Base-by-base conservation (phyloP, 352 stramenopile species). In the Pythium scleroteichum region DNA sequence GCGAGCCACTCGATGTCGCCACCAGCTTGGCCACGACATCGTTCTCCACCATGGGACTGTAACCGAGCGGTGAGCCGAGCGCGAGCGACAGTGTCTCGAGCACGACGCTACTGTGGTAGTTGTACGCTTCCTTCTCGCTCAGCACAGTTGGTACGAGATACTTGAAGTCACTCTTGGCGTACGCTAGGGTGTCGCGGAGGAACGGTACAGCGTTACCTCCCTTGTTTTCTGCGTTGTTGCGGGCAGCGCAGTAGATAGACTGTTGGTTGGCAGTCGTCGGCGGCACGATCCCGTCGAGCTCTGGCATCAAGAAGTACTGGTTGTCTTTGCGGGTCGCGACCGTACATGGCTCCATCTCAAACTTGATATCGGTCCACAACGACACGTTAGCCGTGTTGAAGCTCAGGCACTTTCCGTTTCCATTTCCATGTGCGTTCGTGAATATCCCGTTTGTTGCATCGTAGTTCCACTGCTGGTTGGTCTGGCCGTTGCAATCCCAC, bases 41-140 rank as follows among this genome's bases (percentile, higher is more conserved):
- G n/a, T 6, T 39, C 39, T 59, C 51, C 4, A 2, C 16, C 17
- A 49, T 22, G 14, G 51, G 17, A 20, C 14, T 23, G 38, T 14
- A 39, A 5, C 20, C 22, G 17, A 26, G 19, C 5, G 46, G 8
- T 12, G 26, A 39, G 3, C 35, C 39, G 2, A 59, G 7, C n/a
- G 39, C 39, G 9, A 49, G 20, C 32, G 51, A 62, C 26, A 66
- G 20, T 13, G 39, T 66, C 35, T 66, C 59, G 7, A 61, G 35
- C n/a, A 66, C 59, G 24, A 66, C 51, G 20, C 50, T 62, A 7
- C 14, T 39, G 26, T 66, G 61, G 59, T 66, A 66, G 23, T 45
- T 61, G 44, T 50, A 62, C 17, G 42, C 51, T 7, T 61, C 33
- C 29, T 48, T 47, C 7, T 27, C 35, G 19, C 17, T 45, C 1